Evolutionary conservation across 192 early-diverging fungal genomes (phyloP), one percentile per base, ranked within the genome.

Genomic region (Neocallimastix lanati): DNA sequence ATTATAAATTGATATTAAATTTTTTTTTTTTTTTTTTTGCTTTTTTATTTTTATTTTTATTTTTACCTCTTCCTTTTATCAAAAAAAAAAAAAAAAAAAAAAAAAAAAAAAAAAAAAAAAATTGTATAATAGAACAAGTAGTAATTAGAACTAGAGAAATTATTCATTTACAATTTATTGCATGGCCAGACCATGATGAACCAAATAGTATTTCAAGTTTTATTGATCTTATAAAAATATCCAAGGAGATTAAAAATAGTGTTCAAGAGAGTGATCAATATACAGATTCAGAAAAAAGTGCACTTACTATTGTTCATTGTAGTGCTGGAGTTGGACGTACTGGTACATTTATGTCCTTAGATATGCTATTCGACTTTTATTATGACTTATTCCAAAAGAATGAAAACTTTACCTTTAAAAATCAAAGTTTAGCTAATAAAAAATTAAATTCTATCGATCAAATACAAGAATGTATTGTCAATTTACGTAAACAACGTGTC

Each of bases 401-500:
- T 21, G 11, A 2, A 12, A 13, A 7, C 1, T 67, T 67, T 67
- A n/a, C 50, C 1, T 67, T 67, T 9, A 67, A 27, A n/a, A 16
- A 25, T 67, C 5, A 15, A 67, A n/a, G 21, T 25, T 25, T n/a
- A n/a, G 50, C 50, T 11, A 67, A 67, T 67, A 67, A n/a, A n/a
- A 25, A 67, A 67, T 2, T 67, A 21, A 67, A 67, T 67, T 67
- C 50, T n/a, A 67, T n/a, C 50, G 50, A 67, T 67, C 5, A 67
- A 67, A 67, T 67, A 27, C 50, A 67, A 67, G 50, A 67, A 67
- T 67, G 50, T 67, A 67, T 67, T n/a, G 4, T 78, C 18, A 5
- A 11, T 58, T 90, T 96, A 82, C 84, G 94, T 80, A 88, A 91
- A 81, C 93, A 94, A 81, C 88, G 95, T 29, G 84, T 96, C 33